phyloP scores from a whole-genome alignment of 31 red algal genomes.

The Bonnemaisonia californica region DNA sequence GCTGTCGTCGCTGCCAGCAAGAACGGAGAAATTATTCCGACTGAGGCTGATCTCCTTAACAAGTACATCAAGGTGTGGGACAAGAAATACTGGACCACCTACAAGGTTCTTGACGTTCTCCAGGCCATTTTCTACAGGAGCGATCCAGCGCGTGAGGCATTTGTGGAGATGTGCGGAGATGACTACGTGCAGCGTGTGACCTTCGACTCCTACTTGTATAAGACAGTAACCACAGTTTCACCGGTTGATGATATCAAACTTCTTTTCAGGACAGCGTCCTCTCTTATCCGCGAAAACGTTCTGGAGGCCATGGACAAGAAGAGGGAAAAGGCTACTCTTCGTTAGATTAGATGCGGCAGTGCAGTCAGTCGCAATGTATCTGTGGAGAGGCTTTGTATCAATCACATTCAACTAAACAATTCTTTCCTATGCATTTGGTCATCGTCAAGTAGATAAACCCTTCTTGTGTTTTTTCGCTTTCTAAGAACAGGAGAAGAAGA shows the following conservation, averaged over 20 bases:
- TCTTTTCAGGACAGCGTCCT: slow-evolving; percentile 90
- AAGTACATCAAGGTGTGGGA: slow-evolving; percentile 91
- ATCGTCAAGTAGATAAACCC: no score
- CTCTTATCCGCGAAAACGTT: slow-evolving; percentile 69
- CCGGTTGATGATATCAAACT: slow-evolving; percentile 98
- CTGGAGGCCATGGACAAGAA: slow-evolving; percentile 53
- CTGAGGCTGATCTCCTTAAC: slow-evolving; percentile 83
- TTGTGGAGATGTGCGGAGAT: slow-evolving; percentile 97
- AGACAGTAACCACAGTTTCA: slow-evolving; percentile 86
- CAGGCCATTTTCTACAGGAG: slow-evolving; percentile 95
- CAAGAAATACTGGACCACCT: slow-evolving; percentile 97
- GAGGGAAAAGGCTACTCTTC: slow-evolving; percentile 53
- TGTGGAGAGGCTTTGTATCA: background rate
- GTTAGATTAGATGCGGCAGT: slow-evolving; percentile 15
- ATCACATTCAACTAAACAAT: background rate
- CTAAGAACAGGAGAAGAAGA: no score
- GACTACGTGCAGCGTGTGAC: slow-evolving; percentile 99
- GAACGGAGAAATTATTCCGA: slow-evolving; percentile 79
- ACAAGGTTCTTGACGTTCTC: slow-evolving; percentile 95
- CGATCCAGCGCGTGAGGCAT: slow-evolving; percentile 93
- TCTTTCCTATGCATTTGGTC: no score
- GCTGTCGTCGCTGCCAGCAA: slow-evolving; percentile 73
- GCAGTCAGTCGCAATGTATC: background rate
- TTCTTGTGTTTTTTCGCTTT: no score
- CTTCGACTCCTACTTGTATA: slow-evolving; percentile 99